Evolutionary conservation across 2,329 filamentous ascomycete genomes (phyloP).

Genomic region (Trichoderma semiorbis): DNA sequence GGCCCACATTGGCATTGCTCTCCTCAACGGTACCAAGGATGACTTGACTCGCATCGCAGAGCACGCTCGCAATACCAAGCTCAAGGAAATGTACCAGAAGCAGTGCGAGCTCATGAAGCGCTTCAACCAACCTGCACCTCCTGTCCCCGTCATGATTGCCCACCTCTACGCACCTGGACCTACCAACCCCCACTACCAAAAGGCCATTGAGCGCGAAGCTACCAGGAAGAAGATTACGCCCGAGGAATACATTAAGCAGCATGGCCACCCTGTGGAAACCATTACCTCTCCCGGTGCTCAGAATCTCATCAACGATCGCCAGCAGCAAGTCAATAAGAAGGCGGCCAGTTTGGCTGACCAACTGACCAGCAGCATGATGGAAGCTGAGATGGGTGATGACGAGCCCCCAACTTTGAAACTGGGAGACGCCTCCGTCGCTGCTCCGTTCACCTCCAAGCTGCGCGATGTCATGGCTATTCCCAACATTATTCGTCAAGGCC

Average conservation of each 20-base stretch:
- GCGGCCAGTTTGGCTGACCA: constrained; percentile 80
- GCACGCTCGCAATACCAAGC: constrained; percentile 89
- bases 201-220: constrained; percentile 84
- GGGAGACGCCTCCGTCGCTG: constrained; percentile 93
- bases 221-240: constrained; percentile 69
- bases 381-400: constrained; percentile 78
- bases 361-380: constrained; percentile 83
- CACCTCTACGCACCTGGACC: constrained; percentile 92
- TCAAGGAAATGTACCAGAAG: constrained; percentile 99
- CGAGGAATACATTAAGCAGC: constrained; percentile 53
- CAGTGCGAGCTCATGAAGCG: constrained; percentile 86
- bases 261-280: constrained; percentile 56
- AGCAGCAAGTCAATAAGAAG: constrained; percentile 66
- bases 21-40: constrained; percentile 90
- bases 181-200: constrained; percentile 88
- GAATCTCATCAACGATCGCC: constrained; percentile 54
- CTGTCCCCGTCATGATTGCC: constrained; percentile 86
- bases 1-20: constrained; percentile 92
- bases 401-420: constrained; percentile 96
- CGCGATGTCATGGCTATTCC: constrained; percentile 95
- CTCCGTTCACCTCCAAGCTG: constrained; percentile 95
- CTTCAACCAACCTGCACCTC: constrained; percentile 92
- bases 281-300: constrained; percentile 65
- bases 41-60: constrained; percentile 90
- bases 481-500: constrained; percentile 96